Percentiles rank a stretch among this genome's conserved stretches.
These are phyloP conservation scores for Heritiera fomes DNA, from an alignment of 345 rosid species.

Conservation along the genomic window DNA sequence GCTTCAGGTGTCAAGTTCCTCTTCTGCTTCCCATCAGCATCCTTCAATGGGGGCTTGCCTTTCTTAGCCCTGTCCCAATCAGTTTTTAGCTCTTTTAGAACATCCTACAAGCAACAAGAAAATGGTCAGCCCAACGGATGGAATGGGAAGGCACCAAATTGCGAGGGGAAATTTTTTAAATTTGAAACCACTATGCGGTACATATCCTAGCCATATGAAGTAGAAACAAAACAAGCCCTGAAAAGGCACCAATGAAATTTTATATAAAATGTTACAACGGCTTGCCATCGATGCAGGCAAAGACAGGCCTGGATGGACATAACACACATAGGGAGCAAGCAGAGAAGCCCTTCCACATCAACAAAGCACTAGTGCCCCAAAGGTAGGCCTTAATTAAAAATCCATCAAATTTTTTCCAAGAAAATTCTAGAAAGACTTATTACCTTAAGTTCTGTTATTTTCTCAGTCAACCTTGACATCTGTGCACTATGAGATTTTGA, in stretches of 20 bases:
- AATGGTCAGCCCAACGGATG: constrained; percentile 23
- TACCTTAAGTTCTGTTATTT: constrained; percentile 82
- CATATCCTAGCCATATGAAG: background rate
- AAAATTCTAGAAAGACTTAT: constrained; percentile 1
- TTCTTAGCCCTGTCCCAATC: constrained; percentile 84
- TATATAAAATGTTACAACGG: background rate
- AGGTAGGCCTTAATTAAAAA: background rate
- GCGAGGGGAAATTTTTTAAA: background rate
- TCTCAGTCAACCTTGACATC: constrained; percentile 71
- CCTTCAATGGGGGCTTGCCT: constrained; percentile 86
- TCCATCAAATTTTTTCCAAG: background rate
- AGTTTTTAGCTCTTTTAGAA: constrained; percentile 58
- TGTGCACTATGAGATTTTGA: constrained; percentile 84
- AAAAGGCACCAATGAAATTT: background rate
- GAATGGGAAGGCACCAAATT: background rate
- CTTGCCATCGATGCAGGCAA: background rate
- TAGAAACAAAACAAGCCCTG: background rate
- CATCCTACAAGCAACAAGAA: constrained; percentile 43
- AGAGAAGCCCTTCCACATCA: background rate
- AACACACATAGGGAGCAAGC: background rate
- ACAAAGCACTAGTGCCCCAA: background rate
- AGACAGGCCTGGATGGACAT: background rate
- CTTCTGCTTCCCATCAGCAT: constrained; percentile 81
- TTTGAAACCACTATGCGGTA: background rate
- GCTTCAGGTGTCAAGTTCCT: constrained; percentile 75